Evolutionary conservation across 106 monocot genomes (phyloP).

Genomic region (Acorus gramineus): DNA sequence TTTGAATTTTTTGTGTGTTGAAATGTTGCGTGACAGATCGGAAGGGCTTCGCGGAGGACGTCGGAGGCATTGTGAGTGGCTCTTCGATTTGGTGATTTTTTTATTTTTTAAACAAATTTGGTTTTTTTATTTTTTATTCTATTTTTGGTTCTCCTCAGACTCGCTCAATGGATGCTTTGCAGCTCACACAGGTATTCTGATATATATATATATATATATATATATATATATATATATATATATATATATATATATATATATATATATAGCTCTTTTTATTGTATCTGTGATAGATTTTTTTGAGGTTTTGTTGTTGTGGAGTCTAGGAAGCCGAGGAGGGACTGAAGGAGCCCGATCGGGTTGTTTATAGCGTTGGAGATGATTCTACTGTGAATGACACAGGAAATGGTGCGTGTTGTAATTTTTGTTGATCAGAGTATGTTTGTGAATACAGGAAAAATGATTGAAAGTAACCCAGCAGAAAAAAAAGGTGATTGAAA

Average conservation of each 20-base stretch:
- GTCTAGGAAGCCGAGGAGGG: conserved; percentile 2
- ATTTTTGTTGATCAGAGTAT: too few species aligned
- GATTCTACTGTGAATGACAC: not conserved
- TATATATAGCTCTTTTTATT: not conserved
- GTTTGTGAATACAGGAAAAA: too few species aligned
- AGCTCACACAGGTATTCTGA: conserved; percentile 4
- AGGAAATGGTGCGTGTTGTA: not conserved
- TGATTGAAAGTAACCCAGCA: too few species aligned
- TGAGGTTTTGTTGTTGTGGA: not conserved
- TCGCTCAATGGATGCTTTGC: conserved; percentile 1
- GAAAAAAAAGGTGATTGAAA: too few species aligned
- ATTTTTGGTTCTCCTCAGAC: conserved; percentile 2
- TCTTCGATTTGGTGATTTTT: not conserved
- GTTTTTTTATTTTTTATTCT: not conserved
- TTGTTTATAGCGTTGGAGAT: not conserved
- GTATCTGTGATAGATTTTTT: not conserved
- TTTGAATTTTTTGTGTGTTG: not conserved
- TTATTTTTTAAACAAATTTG: not conserved
- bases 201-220: too few species aligned
- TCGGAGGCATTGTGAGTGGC: not conserved
- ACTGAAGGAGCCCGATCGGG: conserved; percentile 3
- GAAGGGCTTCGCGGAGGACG: too few species aligned
- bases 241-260: too few species aligned
- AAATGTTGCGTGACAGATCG: not conserved
- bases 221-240: not conserved